Evolutionary conservation across 2,329 filamentous ascomycete genomes (phyloP).

Genomic region (Fusarium sacchari): DNA sequence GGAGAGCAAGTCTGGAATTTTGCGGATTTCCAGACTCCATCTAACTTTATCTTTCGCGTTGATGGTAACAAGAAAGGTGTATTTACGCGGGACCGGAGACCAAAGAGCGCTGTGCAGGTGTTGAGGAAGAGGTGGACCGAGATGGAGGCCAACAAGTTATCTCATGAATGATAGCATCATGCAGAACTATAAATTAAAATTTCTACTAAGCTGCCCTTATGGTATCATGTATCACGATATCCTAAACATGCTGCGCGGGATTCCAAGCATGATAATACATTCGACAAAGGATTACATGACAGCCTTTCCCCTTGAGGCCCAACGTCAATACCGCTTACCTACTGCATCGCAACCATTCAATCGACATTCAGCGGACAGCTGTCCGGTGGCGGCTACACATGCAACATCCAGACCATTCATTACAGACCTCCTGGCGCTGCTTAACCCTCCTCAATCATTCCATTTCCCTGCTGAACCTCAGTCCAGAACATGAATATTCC

Average conservation of each 20-base stretch:
- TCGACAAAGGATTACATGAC: accelerated
- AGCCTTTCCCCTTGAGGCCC: too few relatives aligned
- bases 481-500: neutral
- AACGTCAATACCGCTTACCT: neutral
- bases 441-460: neutral
- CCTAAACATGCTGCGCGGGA: neutral
- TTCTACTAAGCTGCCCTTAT: too few relatives aligned
- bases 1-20: constrained; percentile 35
- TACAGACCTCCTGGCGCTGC: neutral
- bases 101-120: constrained; percentile 10
- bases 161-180: neutral
- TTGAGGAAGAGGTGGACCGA: constrained; percentile 12
- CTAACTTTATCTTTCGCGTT: constrained; percentile 24
- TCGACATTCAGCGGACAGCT: neutral
- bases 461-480: neutral
- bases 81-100: constrained; percentile 24
- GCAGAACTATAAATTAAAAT: neutral
- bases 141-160: neutral
- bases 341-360: too few relatives aligned
- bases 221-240: neutral
- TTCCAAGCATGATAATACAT: neutral
- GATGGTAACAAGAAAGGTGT: constrained; percentile 35
- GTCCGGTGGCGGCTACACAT: neutral
- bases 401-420: neutral
- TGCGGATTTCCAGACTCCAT: constrained; percentile 26